Evolutionary conservation across 495 filamentous ascomycete species (phyloP).

Genomic region (Penicillium arizonense): DNA sequence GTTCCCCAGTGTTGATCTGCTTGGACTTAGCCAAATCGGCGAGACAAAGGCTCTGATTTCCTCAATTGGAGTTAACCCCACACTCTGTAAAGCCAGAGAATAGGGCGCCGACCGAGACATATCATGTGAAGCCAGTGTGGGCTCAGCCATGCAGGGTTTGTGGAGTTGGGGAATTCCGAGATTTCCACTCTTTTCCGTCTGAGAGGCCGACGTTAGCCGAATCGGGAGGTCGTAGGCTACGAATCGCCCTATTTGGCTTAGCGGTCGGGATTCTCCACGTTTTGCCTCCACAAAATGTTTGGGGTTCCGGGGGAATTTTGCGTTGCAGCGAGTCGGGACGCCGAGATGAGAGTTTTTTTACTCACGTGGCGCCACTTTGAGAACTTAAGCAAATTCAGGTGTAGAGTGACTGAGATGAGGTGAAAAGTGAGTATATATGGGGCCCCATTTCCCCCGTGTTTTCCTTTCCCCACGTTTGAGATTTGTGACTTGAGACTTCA

Average conservation of each 20-base stretch:
- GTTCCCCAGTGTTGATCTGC: constrained; percentile 3
- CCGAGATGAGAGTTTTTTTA: constrained; percentile 18
- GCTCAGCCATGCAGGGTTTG: constrained; percentile 1
- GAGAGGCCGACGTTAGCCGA: background rate
- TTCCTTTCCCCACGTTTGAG: constrained; percentile 7
- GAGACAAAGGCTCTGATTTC: constrained; percentile 16
- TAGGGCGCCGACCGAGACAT: background rate
- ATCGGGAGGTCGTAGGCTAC: constrained; percentile 17
- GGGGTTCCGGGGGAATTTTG: constrained; percentile 4
- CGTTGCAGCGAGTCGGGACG: constrained; percentile 17
- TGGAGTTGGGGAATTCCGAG: background rate
- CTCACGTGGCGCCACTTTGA: constrained; percentile 6
- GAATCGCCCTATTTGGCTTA: constrained; percentile 3
- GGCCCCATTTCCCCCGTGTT: constrained; percentile 9
- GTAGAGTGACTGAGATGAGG: background rate
- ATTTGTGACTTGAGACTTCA: background rate
- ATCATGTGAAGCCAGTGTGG: background rate
- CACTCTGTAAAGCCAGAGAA: background rate
- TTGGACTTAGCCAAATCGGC: constrained; percentile 11
- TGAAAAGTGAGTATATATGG: constrained; percentile 9
- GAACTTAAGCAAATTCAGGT: background rate
- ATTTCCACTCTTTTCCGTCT: background rate
- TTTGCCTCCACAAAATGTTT: constrained; percentile 14
- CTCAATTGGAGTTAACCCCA: constrained; percentile 6
- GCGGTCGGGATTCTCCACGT: constrained; percentile 10